Percentiles rank a stretch among this genome's conserved stretches.
Evolutionary conservation across 1,284 basidiomycete genomes (phyloP).

Genomic region (Cystobasidium slooffiae): DNA sequence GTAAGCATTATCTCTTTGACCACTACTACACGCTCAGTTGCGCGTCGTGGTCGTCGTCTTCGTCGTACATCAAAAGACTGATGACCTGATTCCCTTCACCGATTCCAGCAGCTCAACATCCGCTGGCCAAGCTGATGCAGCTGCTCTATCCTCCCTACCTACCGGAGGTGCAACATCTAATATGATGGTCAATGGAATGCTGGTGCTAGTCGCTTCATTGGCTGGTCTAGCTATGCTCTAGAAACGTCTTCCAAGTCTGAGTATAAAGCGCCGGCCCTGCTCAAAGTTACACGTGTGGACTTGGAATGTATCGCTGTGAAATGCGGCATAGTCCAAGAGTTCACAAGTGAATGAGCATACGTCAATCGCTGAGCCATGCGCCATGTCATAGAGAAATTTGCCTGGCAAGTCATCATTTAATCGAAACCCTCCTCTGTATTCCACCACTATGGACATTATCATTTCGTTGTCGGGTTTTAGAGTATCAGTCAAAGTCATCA

Average conservation of each 20-base stretch:
- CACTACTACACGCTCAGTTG: background rate
- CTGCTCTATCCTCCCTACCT: slow-evolving; percentile 17
- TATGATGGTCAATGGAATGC: slow-evolving; percentile 27
- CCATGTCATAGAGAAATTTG: no score
- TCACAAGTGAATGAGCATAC: no score
- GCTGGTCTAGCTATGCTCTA: slow-evolving; percentile 28
- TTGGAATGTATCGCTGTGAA: no score
- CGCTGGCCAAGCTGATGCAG: slow-evolving; percentile 1
- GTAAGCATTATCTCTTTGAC: background rate
- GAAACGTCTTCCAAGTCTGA: background rate
- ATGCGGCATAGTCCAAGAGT: no score
- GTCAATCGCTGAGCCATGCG: no score
- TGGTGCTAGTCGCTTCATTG: slow-evolving; percentile 17
- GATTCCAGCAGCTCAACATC: background rate
- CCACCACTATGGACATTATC: no score
- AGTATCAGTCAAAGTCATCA: no score
- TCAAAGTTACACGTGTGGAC: no score
- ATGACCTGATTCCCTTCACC: background rate
- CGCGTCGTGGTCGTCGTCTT: no score
- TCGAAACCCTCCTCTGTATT: no score
- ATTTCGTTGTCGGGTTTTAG: no score
- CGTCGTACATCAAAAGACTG: background rate
- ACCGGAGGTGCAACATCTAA: slow-evolving; percentile 18
- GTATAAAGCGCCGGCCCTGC: background rate
- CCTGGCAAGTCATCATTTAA: no score